Evolutionary conservation across 805 yeast species (phyloP).

Genomic region (Ogataea salicorniae): DNA sequence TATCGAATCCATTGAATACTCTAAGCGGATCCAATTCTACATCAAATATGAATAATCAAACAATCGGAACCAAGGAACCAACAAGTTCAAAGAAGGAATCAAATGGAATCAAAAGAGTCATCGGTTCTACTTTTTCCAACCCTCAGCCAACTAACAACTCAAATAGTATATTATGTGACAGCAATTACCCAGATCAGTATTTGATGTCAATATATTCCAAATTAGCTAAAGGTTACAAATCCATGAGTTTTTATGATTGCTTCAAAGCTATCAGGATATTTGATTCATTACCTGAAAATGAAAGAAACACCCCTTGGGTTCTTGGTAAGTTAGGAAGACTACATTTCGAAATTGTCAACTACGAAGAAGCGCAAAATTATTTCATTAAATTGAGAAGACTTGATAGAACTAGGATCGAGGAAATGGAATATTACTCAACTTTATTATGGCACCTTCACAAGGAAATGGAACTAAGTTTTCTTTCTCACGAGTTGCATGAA

Average conservation of each 20-base stretch:
- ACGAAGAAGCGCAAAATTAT: conserved; percentile 64
- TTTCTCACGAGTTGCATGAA: conserved; percentile 76
- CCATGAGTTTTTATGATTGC: conserved; percentile 66
- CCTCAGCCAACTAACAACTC: conserved; percentile 6
- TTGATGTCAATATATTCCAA: conserved; percentile 43
- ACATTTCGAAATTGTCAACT: conserved; percentile 84
- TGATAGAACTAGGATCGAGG: conserved; percentile 76
- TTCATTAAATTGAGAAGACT: conserved; percentile 57
- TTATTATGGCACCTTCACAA: conserved; percentile 88
- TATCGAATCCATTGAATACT: conserved; percentile 23
- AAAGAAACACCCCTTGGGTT: conserved; percentile 78
- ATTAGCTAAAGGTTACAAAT: conserved; percentile 57
- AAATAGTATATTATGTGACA: conserved; percentile 8
- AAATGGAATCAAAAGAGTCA: conserved; percentile 21
- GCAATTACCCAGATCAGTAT: conserved; percentile 31
- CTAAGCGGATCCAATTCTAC: conserved; percentile 20
- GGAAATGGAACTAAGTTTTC: conserved; percentile 69
- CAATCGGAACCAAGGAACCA: conserved; percentile 6
- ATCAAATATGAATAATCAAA: conserved; percentile 11
- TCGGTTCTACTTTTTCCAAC: conserved; percentile 19
- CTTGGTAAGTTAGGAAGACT: conserved; percentile 72
- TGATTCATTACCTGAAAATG: conserved; percentile 56
- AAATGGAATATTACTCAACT: conserved; percentile 90
- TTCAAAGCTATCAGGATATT: conserved; percentile 71
- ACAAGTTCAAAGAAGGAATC: conserved; percentile 8